Percentiles rank a stretch among this genome's conserved stretches.
Conservation (phyloP, 768 basidiomycete genomes). For the Tubosaeta sp. region DNA sequence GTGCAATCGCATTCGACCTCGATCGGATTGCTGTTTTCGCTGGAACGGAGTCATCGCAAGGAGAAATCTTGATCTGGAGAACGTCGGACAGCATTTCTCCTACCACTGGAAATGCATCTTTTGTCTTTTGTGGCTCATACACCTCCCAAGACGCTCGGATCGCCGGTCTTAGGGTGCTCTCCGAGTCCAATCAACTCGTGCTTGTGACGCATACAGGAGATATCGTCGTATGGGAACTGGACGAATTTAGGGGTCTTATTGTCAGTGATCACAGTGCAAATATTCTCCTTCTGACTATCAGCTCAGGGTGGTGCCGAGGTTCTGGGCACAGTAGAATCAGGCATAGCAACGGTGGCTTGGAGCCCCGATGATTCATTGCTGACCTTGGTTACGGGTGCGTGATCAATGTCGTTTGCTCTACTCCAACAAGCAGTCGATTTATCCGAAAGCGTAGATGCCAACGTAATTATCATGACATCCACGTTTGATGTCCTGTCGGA, state of each 20-base stretch:
- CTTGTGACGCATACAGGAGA: conserved; percentile 76
- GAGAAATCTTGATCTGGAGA: conserved; percentile 59
- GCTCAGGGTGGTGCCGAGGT: conserved; percentile 48
- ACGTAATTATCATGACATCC: conserved; percentile 83
- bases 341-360: conserved; percentile 82
- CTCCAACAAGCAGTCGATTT: background rate
- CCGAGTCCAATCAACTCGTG: conserved; percentile 65
- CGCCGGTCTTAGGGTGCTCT: conserved; percentile 62
- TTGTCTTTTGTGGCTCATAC: conserved; percentile 25
- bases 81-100: conserved; percentile 17
- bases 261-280: conserved; percentile 33
- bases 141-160: conserved; percentile 37
- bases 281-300: conserved; percentile 3
- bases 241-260: conserved; percentile 39
- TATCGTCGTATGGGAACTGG: conserved; percentile 63
- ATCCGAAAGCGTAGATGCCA: conserved; percentile 53
- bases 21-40: conserved; percentile 60
- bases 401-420: background rate
- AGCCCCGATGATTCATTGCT: conserved; percentile 90
- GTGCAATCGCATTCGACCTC: conserved; percentile 53
- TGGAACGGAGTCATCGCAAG: conserved; percentile 56
- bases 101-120: conserved; percentile 2
- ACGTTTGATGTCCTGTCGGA: conserved; percentile 89
- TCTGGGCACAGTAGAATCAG: conserved; percentile 83
- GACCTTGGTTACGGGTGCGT: conserved; percentile 70